A percentile compares a stretch with the other conserved stretches of the same genome.
phyloP scores from a whole-genome alignment of 164 flowering plant genomes.

The Taxillus chinensis region DNA sequence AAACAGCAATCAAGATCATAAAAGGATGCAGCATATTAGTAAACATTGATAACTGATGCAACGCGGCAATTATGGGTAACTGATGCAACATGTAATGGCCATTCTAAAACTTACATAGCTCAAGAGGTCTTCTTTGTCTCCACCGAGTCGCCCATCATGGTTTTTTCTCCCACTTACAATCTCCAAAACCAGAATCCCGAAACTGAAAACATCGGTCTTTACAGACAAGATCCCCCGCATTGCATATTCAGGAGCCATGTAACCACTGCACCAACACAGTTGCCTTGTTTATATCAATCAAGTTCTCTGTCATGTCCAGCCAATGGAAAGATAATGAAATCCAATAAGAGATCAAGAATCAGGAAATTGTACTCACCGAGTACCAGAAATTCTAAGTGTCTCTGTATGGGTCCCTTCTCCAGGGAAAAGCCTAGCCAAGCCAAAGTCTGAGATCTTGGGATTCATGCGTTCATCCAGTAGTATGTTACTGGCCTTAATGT shows the following conservation, averaged over 20 bases:
- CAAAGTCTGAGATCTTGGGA: constrained; percentile 89
- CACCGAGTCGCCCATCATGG: constrained; percentile 25
- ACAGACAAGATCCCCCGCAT: constrained; percentile 70
- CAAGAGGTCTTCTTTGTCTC: constrained; percentile 49
- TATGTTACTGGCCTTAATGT: constrained; percentile 83
- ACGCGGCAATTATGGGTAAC: no score
- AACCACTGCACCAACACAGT: constrained; percentile 43
- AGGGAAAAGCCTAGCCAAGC: constrained; percentile 81
- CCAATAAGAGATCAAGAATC: neutral
- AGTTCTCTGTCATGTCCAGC: neutral
- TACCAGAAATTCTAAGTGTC: constrained; percentile 71
- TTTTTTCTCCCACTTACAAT: constrained; percentile 80
- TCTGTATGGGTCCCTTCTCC: constrained; percentile 65
- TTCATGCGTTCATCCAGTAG: constrained; percentile 57
- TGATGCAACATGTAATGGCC: neutral
- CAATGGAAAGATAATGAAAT: neutral
- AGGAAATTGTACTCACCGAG: constrained; percentile 48
- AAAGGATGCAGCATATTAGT: no score
- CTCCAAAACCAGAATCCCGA: constrained; percentile 66
- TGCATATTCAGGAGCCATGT: constrained; percentile 90
- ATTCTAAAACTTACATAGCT: constrained; percentile 50
- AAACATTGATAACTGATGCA: no score
- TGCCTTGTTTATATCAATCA: neutral
- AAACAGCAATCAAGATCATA: neutral
- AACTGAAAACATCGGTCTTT: constrained; percentile 80